Evolutionary conservation across 495 filamentous ascomycete species (phyloP), one percentile per base, ranked within the genome.

Genomic region (Aspergillus conjunctus): DNA sequence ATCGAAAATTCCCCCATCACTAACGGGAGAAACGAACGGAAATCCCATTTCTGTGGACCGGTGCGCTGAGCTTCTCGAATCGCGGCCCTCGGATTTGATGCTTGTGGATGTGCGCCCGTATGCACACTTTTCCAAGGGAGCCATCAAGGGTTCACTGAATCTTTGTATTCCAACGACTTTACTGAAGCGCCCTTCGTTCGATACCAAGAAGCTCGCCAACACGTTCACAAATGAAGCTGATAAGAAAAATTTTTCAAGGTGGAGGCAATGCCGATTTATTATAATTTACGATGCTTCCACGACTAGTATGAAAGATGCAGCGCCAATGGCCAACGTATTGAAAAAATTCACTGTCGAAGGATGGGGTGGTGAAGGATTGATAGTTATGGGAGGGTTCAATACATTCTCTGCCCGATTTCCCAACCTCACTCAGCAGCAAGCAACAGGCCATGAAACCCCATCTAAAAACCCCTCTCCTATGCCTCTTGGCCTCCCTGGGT

Each of bases 111-210:
- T 98, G 32, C 86, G 94, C 18, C 91, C 94, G 7, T 92, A 87
- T 59, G 88, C 91, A 10, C 90, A 92, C 65, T 97, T 87, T 69
- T 81, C 87, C 11, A 80, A 85, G 43, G 88, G 89, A 49, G 85
- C 89, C 26, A 90, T 98, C 20, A 69, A 77, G 44, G 87, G 87
- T 7, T 91, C 94, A 0, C 72, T 98, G 48, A 98, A 96, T 73
- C 80, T 98, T 12, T 98, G 95, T 62, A 95, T 98, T 56, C 94
- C 94, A 0, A 98, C 94, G 9, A 98, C 93, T 0, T 74, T 98
- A 39, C 75, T 98, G 44, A 98, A 97, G 73, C 82, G 94, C 54
- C 87, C 89, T 10, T 93, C 94, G 0, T 98, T 93, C 73, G 92
- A 93, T 62, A 83, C 95, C n/a, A 79, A 91, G 56, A 98, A 95